phyloP scores from a whole-genome alignment of 1,284 basidiomycete species.

The Moesziomyces parantarcticus region DNA sequence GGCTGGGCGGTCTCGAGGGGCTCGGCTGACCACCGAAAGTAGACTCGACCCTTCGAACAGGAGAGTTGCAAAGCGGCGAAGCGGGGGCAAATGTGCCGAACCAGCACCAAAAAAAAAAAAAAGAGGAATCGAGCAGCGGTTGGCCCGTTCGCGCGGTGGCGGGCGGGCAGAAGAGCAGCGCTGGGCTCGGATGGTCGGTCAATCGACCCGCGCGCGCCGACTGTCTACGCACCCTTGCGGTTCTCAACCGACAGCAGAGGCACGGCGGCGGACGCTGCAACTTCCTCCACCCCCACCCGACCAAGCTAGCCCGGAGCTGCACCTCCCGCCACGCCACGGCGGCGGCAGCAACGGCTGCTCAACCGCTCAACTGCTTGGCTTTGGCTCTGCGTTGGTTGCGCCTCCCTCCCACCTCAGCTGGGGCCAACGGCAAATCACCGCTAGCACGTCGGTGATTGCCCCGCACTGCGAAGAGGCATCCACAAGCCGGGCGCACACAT shows the following conservation, averaged over 20 bases:
- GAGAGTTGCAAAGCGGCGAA: background rate
- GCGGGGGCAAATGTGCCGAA: background rate
- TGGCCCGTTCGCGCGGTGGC: constrained; percentile 14
- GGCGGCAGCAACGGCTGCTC: too few relatives aligned
- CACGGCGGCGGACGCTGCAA: too few relatives aligned
- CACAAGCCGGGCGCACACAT: too few relatives aligned
- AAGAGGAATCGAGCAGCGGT: constrained; percentile 10
- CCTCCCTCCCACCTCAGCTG: too few relatives aligned
- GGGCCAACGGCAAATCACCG: too few relatives aligned
- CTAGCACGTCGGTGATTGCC: too few relatives aligned
- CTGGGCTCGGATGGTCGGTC: background rate
- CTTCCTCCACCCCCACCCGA: background rate
- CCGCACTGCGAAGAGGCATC: too few relatives aligned
- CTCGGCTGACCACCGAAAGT: background rate
- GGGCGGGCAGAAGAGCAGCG: background rate
- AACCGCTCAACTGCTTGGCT: too few relatives aligned
- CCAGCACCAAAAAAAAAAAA: background rate
- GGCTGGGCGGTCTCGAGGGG: too few relatives aligned
- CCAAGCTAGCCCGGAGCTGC: too few relatives aligned
- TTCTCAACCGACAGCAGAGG: background rate
- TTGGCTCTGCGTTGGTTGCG: too few relatives aligned
- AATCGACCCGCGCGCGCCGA: background rate
- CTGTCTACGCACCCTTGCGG: background rate
- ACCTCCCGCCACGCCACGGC: too few relatives aligned
- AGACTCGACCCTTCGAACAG: background rate